Percentiles rank a stretch among this genome's conserved stretches.
Evolutionary conservation across 2,329 filamentous ascomycete species (phyloP).

Genomic region (Ilyonectria sp.): DNA sequence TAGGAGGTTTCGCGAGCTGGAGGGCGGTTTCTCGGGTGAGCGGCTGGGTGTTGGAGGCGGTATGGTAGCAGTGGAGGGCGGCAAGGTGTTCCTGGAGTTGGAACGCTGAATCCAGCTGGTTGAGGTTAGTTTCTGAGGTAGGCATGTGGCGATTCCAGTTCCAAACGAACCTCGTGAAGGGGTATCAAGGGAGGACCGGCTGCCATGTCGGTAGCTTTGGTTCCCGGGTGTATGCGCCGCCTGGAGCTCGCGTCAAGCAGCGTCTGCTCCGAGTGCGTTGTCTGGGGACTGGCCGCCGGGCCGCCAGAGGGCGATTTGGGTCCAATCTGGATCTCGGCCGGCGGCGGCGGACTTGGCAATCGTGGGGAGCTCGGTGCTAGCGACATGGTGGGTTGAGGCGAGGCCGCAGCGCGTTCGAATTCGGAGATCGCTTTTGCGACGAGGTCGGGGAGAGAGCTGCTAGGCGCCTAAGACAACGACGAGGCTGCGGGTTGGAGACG

Average conservation of each 20-base stretch:
- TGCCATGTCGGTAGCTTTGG: constrained; percentile 92
- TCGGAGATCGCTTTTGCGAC: constrained; percentile 34
- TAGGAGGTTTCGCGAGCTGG: constrained; percentile 84
- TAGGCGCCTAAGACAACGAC: constrained; percentile 21
- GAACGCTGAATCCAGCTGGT: constrained; percentile 94
- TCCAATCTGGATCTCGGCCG: constrained; percentile 93
- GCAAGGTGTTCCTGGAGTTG: constrained; percentile 98
- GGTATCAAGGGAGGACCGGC: constrained; percentile 91
- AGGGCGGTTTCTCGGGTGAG: constrained; percentile 83
- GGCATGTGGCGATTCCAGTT: neutral
- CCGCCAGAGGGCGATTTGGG: constrained; percentile 81
- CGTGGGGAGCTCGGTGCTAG: constrained; percentile 86
- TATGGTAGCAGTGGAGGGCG: constrained; percentile 88
- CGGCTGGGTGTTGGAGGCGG: constrained; percentile 75
- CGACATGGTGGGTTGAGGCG: constrained; percentile 60
- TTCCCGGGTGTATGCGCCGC: constrained; percentile 91
- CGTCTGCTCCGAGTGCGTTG: constrained; percentile 74
- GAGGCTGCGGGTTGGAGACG: constrained; percentile 33
- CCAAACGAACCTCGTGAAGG: constrained; percentile 79
- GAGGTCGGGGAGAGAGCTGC: constrained; percentile 18
- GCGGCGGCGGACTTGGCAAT: constrained; percentile 93
- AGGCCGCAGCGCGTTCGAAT: constrained; percentile 25
- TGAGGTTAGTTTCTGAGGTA: constrained; percentile 33
- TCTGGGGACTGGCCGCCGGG: constrained; percentile 67
- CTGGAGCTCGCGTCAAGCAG: constrained; percentile 81